phyloP scores from a whole-genome alignment of 768 basidiomycete species.

The Auriscalpium microsporum region DNA sequence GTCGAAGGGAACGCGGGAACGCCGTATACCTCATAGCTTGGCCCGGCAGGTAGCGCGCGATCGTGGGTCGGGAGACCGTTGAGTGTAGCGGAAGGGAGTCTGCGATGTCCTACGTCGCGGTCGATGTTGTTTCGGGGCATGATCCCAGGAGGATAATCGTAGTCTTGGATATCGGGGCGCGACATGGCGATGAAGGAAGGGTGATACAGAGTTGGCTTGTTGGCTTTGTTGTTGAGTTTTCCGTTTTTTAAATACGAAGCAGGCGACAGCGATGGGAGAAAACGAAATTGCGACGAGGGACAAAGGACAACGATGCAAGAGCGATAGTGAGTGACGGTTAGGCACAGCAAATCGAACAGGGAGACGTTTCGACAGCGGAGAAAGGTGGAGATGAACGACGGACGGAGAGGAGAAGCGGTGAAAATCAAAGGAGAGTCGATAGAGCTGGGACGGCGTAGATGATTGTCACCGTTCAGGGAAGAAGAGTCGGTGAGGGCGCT shows the following conservation, averaged over 20 bases:
- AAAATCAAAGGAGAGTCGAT: constrained; percentile 20
- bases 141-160: constrained; percentile 1
- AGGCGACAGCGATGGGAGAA: constrained; percentile 1
- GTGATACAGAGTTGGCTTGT: neutral
- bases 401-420: constrained; percentile 21
- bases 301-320: constrained; percentile 24
- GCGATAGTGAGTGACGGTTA: constrained; percentile 22
- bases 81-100: neutral
- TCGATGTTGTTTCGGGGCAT: neutral
- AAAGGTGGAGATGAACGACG: constrained; percentile 20
- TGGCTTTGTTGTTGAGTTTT: neutral
- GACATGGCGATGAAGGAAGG: neutral
- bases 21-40: constrained; percentile 13
- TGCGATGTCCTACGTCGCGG: neutral
- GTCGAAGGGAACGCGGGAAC: constrained; percentile 14
- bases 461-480: no score
- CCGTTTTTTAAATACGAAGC: neutral
- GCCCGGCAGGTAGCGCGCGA: constrained; percentile 8
- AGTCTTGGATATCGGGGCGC: constrained; percentile 5
- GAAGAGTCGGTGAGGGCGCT: no score
- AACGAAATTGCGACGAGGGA: constrained; percentile 17
- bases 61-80: neutral
- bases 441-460: neutral
- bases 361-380: constrained; percentile 25
- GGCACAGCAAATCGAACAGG: constrained; percentile 24